Conservation (phyloP, 495 filamentous ascomycete species). For the Aspergillus haitiensis region DNA sequence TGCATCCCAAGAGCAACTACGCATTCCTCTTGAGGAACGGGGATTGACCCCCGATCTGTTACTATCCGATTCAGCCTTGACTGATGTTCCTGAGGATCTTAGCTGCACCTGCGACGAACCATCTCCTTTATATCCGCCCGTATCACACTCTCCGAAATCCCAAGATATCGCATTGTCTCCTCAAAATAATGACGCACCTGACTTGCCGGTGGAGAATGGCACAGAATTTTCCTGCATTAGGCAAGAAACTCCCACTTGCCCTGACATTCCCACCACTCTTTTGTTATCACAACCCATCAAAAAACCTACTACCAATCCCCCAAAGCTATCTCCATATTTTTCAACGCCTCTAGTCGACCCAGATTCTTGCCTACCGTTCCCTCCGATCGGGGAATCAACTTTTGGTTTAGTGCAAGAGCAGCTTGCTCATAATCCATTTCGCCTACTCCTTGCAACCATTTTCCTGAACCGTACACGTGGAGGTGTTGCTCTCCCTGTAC, state of each 20-base stretch:
- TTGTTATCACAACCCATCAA: constrained; percentile 16
- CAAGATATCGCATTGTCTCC: background rate
- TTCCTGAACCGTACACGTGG: constrained; percentile 83
- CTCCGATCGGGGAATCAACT: constrained; percentile 56
- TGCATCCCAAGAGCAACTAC: constrained; percentile 21
- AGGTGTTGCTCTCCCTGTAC: constrained; percentile 71
- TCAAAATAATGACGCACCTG: background rate
- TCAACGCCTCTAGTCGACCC: constrained; percentile 42
- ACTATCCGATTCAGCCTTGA: constrained; percentile 36
- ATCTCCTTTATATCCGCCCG: background rate
- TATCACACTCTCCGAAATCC: background rate
- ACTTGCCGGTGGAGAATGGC: background rate
- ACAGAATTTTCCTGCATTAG: constrained; percentile 3
- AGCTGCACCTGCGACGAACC: constrained; percentile 18
- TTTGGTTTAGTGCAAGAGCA: constrained; percentile 88
- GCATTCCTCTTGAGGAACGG: constrained; percentile 16
- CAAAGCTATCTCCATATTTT: constrained; percentile 53
- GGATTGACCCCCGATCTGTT: constrained; percentile 27
- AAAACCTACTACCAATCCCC: constrained; percentile 24
- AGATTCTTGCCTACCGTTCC: constrained; percentile 68
- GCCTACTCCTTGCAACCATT: constrained; percentile 70
- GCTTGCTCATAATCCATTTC: constrained; percentile 68
- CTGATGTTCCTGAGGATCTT: constrained; percentile 35
- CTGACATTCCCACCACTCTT: background rate
- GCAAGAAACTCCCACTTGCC: background rate